Conservation (phyloP, 1,139 yeast genomes). For the Blastobotrys elegans region DNA sequence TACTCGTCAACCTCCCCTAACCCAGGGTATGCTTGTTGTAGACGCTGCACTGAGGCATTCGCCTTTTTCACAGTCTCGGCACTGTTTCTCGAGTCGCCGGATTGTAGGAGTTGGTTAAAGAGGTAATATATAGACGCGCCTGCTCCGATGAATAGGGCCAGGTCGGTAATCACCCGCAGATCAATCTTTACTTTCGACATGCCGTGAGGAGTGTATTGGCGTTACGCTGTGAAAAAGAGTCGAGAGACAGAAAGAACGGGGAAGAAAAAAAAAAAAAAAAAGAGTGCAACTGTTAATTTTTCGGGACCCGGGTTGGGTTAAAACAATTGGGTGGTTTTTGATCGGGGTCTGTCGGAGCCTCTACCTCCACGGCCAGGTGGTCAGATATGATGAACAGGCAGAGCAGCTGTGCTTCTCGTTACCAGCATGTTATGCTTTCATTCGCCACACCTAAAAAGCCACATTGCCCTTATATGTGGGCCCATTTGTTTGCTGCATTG, state of each 20-base stretch:
- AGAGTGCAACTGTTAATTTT: too few species aligned
- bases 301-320: too few species aligned
- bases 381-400: too few species aligned
- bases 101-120: conserved; percentile 45
- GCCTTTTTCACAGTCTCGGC: conserved; percentile 64
- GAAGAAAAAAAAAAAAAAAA: too few species aligned
- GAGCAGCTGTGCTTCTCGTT: too few species aligned
- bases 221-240: not conserved
- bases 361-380: too few species aligned
- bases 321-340: too few species aligned
- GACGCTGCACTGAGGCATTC: conserved; percentile 52
- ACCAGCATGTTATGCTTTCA: too few species aligned
- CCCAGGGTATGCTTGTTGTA: conserved; percentile 56
- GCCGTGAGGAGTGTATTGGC: not conserved
- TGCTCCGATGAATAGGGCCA: conserved; percentile 73
- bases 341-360: too few species aligned
- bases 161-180: conserved; percentile 46
- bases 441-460: too few species aligned
- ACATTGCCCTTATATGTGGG: too few species aligned
- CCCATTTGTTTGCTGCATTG: too few species aligned
- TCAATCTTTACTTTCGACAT: conserved; percentile 24
- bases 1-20: conserved; percentile 64
- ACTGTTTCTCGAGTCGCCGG: conserved; percentile 23
- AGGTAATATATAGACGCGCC: conserved; percentile 76
- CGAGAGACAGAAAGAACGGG: not conserved